A percentile compares a stretch with the other conserved stretches of the same genome.
These are phyloP conservation scores for Starmerella floris DNA, from an alignment of 805 yeast genomes.

Conservation along the genomic window DNA sequence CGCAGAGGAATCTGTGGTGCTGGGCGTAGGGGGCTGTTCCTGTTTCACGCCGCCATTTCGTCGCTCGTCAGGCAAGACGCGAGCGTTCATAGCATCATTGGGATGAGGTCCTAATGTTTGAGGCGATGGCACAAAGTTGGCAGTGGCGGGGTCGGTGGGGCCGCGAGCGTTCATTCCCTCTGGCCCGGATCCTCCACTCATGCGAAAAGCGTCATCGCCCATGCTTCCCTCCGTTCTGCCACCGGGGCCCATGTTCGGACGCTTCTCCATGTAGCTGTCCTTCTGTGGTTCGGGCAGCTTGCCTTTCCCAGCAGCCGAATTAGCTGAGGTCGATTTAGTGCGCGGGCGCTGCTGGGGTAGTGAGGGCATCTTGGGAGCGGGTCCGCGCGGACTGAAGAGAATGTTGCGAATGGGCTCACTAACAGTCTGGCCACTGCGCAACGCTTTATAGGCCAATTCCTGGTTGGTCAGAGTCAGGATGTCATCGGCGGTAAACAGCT, in stretches of 20 bases:
- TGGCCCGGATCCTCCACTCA: too few species aligned
- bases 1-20: too few species aligned
- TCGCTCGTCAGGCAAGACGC: too few species aligned
- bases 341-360: constrained; percentile 4
- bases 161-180: too few species aligned
- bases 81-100: too few species aligned
- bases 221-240: too few species aligned
- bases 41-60: too few species aligned
- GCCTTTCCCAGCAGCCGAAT: not conserved
- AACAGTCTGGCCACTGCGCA: constrained; percentile 11
- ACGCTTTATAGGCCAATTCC: constrained; percentile 12
- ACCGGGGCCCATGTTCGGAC: not conserved
- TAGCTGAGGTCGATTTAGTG: not conserved
- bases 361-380: constrained; percentile 8
- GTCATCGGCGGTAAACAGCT: constrained; percentile 14
- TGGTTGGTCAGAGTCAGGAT: constrained; percentile 7
- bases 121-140: too few species aligned
- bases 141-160: too few species aligned
- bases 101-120: too few species aligned
- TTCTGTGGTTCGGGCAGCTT: not conserved
- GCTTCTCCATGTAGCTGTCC: not conserved
- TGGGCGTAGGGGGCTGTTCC: too few species aligned
- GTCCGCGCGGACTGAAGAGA: constrained; percentile 9
- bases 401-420: constrained; percentile 9
- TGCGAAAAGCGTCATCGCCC: too few species aligned